Base-by-base conservation (phyloP, 1,284 basidiomycete species). In the Cutaneotrichosporon cavernicola region DNA sequence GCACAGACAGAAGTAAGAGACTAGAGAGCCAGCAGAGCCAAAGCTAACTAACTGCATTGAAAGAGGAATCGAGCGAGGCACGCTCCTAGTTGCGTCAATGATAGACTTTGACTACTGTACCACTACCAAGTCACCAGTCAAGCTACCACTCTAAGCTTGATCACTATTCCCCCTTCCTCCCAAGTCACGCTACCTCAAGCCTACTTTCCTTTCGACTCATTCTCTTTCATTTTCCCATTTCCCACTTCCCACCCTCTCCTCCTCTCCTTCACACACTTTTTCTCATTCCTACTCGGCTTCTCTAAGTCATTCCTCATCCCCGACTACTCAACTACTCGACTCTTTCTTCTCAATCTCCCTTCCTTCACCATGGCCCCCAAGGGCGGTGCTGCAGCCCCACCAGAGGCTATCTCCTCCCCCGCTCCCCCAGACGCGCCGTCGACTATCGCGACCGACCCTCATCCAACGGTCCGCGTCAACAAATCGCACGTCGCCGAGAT, bases 401-500 rank as follows among this genome's bases (percentile, higher is more conserved):
- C 55, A 26, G 34, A n/a, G 55, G 36, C 34, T 18, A 18, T 22
- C 14, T 34, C 43, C 26, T 16, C 38, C 11, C 16, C 34, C 5
- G 36, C 56, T 6, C 21, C 22, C n/a, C 14, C 64, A 51, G 50
- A 58, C 26, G 9, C 30, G 5, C 22, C 30, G 11, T 32, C 56
- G 18, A 51, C 58, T 22, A 62, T 79, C 22, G 69, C 70, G 13
- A 74, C 69, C 5, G 78, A 77, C 64, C 76, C 79, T 0, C 65
- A 78, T 11, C 78, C 79, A 2, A 69, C 64, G 0, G 84, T 93
- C 74, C 90, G 89, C 75, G 88, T 95, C 69, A 97, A 97, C 84
- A 91, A 89, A 72, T 85, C 88, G 31, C 92, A 86, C 76, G 74
- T 87, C 57, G 85, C 85, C 22, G 93, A 96, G 75, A 86, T 97